Percentiles rank a stretch among this genome's conserved stretches.
Evolutionary conservation across 495 filamentous ascomycete genomes (phyloP).

Genomic region (Pseudomonodictys pantanalensis): DNA sequence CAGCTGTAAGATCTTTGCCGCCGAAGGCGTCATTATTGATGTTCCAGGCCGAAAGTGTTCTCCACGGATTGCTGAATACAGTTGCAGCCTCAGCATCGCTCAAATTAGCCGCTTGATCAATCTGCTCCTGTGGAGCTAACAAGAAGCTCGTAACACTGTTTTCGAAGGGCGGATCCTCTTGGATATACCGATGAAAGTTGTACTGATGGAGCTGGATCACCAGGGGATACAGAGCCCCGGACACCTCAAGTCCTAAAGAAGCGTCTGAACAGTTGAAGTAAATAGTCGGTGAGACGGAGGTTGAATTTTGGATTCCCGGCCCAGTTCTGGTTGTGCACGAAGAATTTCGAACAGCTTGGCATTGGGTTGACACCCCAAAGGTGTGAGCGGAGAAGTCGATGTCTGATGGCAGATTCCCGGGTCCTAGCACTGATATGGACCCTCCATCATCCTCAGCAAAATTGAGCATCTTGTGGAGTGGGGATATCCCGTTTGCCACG

Average conservation of each 20-base stretch:
- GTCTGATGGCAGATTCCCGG: background rate
- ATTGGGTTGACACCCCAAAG: constrained; percentile 15
- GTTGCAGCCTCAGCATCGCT: constrained; percentile 4
- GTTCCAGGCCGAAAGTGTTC: background rate
- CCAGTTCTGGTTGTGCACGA: no score
- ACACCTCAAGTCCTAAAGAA: constrained; percentile 5
- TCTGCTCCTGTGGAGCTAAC: background rate
- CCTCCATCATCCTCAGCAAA: constrained; percentile 1
- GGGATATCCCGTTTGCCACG: background rate
- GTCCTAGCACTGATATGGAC: background rate
- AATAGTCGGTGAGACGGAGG: background rate
- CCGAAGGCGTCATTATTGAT: no score
- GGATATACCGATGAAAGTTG: constrained; percentile 2
- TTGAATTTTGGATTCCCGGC: background rate
- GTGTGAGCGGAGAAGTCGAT: constrained; percentile 7
- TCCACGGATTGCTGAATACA: constrained; percentile 20
- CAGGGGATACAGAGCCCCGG: background rate
- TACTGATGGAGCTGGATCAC: background rate
- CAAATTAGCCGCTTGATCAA: background rate
- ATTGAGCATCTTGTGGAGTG: background rate
- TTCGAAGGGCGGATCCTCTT: background rate
- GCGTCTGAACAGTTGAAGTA: constrained; percentile 8
- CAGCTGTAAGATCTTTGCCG: no score
- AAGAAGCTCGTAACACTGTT: background rate
- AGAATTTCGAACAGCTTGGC: constrained; percentile 8